Conservation (phyloP, 75 land plant species). For the Picea glauca region DNA sequence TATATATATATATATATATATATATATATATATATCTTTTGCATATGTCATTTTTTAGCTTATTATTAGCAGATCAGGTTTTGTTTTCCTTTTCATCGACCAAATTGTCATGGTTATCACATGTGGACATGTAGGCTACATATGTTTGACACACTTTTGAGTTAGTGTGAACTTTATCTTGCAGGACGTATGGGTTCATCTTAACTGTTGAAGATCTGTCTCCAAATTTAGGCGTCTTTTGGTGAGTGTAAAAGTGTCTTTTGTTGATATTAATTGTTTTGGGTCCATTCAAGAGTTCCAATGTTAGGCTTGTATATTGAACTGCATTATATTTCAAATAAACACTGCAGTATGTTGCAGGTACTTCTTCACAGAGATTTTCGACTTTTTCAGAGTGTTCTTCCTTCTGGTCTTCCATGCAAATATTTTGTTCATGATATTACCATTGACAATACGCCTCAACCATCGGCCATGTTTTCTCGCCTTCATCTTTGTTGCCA, state of each 20-base stretch:
- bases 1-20: neutral
- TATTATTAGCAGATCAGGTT: neutral
- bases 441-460: conserved; percentile 79
- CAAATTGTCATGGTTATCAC: neutral
- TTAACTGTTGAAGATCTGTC: conserved; percentile 79
- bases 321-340: neutral
- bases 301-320: neutral
- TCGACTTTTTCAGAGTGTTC: conserved; percentile 82
- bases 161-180: conserved; percentile 13
- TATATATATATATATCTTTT: no score
- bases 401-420: conserved; percentile 87
- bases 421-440: conserved; percentile 81
- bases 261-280: neutral
- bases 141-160: neutral
- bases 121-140: neutral
- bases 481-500: conserved; percentile 67
- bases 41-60: neutral
- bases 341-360: neutral
- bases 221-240: conserved; percentile 83
- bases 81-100: neutral
- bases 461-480: conserved; percentile 83
- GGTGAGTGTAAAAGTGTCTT: conserved; percentile 39
- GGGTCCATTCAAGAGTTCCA: neutral
- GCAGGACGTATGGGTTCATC: conserved; percentile 95
- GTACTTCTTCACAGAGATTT: conserved; percentile 97